phyloP scores from a whole-genome alignment of 208 protist genomes.

The Dictyostelium gargantuum region DNA sequence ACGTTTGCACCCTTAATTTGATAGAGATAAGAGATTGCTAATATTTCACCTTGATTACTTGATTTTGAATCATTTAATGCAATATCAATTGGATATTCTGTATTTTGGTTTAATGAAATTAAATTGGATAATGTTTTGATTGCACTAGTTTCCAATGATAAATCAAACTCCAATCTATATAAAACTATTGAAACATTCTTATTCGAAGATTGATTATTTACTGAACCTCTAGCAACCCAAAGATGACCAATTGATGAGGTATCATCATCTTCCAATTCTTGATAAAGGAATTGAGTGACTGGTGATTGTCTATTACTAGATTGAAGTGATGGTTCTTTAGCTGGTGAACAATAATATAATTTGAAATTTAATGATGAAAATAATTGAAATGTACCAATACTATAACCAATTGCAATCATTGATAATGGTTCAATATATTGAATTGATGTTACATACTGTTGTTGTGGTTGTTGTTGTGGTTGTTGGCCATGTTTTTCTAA shows the following conservation, averaged over 20 bases:
- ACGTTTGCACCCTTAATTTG: not conserved
- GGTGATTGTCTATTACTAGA: not conserved
- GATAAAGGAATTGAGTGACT: conserved; percentile 29
- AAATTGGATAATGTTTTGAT: not conserved
- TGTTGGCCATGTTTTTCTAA: not conserved
- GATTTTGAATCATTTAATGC: not conserved
- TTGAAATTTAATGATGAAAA: not conserved
- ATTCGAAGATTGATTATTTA: not conserved
- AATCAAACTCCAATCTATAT: conserved; percentile 11
- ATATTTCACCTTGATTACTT: not conserved
- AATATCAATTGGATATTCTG: not conserved
- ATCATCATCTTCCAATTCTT: conserved; percentile 40
- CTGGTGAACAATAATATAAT: not conserved
- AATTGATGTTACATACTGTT: not conserved
- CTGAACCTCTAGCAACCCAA: conserved; percentile 20
- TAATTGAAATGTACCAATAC: conserved; percentile 17
- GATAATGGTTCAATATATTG: not conserved
- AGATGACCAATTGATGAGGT: not conserved
- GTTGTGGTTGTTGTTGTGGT: not conserved
- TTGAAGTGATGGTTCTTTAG: not conserved
- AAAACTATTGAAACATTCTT: not conserved
- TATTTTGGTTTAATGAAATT: not conserved
- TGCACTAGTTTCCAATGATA: not conserved
- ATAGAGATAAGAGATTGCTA: not conserved
- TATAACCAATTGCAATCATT: conserved; percentile 21